Conservation (phyloP, 2,329 filamentous ascomycete species). For the Ceratocystis colombiana region DNA sequence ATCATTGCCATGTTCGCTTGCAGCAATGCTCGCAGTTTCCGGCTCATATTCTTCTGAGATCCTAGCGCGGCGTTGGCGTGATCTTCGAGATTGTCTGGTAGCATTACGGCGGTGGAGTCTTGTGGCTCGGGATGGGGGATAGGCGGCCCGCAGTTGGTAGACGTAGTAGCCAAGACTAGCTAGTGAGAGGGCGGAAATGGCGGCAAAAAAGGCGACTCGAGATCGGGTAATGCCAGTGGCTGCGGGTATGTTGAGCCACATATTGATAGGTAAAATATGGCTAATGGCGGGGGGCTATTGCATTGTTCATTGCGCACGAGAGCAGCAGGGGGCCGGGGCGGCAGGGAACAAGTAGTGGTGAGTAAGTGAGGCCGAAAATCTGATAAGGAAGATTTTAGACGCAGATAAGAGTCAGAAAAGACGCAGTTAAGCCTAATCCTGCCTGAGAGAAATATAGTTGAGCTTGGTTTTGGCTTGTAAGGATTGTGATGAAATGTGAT, state of each 20-base stretch:
- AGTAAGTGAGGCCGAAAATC: too few species aligned
- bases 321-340: too few species aligned
- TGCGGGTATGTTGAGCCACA: conserved; percentile 42
- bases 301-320: conserved; percentile 20
- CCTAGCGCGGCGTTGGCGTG: neutral
- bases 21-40: conserved; percentile 6
- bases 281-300: conserved; percentile 17
- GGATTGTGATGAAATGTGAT: neutral
- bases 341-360: too few species aligned
- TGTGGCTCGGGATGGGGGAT: conserved; percentile 27
- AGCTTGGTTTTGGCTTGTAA: too few species aligned
- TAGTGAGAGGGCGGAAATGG: conserved; percentile 47
- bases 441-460: too few species aligned
- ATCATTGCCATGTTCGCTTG: conserved; percentile 5
- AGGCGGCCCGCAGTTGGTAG: conserved; percentile 28
- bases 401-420: too few species aligned
- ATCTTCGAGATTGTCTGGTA: conserved; percentile 43
- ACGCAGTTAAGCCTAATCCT: too few species aligned
- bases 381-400: too few species aligned
- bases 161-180: conserved; percentile 45
- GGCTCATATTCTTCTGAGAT: conserved; percentile 17
- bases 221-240: conserved; percentile 47
- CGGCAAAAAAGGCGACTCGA: conserved; percentile 43
- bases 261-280: conserved; percentile 27
- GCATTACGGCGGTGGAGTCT: conserved; percentile 57